A percentile compares a stretch with the other conserved stretches of the same genome.
Conservation (phyloP, 352 stramenopile species). For the Phytophthora hybrid region DNA sequence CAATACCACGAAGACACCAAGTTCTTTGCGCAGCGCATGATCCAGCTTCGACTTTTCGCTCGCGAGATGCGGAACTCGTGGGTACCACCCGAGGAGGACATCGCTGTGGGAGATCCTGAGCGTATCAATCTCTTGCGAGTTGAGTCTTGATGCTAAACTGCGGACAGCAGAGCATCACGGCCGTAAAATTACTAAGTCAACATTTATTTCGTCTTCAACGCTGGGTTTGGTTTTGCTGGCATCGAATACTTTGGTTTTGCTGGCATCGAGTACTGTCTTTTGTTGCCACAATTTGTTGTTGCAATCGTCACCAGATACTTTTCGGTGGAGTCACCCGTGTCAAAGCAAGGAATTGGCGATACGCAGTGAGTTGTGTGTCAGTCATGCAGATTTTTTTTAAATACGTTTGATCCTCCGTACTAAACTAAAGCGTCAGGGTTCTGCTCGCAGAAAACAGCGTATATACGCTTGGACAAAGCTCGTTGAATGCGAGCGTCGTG, state of each 20-base stretch:
- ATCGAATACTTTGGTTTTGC: too few species aligned
- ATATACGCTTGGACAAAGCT: constrained; percentile 67
- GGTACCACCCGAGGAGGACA: constrained; percentile 36
- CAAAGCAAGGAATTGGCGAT: constrained; percentile 12
- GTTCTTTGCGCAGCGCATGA: constrained; percentile 58
- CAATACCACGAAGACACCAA: constrained; percentile 61
- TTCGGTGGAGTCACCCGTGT: background rate
- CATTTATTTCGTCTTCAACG: too few species aligned
- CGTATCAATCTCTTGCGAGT: constrained; percentile 27
- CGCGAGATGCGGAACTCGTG: constrained; percentile 28
- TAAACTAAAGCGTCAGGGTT: constrained; percentile 47
- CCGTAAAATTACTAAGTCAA: too few species aligned
- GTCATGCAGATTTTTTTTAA: background rate
- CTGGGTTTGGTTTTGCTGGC: background rate
- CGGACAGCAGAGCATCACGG: background rate
- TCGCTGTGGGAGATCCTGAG: constrained; percentile 38
- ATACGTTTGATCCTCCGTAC: too few species aligned
- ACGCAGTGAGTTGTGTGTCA: constrained; percentile 16
- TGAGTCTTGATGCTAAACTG: constrained; percentile 11
- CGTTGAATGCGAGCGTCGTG: constrained; percentile 46
- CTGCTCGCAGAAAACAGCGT: constrained; percentile 56
- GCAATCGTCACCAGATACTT: background rate
- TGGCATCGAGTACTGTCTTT: too few species aligned
- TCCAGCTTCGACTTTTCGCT: constrained; percentile 41
- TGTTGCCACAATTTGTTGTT: too few species aligned